These are phyloP conservation scores for Entomortierella lignicola DNA, from an alignment of 192 early-diverging fungal genomes.

Conservation along the genomic window DNA sequence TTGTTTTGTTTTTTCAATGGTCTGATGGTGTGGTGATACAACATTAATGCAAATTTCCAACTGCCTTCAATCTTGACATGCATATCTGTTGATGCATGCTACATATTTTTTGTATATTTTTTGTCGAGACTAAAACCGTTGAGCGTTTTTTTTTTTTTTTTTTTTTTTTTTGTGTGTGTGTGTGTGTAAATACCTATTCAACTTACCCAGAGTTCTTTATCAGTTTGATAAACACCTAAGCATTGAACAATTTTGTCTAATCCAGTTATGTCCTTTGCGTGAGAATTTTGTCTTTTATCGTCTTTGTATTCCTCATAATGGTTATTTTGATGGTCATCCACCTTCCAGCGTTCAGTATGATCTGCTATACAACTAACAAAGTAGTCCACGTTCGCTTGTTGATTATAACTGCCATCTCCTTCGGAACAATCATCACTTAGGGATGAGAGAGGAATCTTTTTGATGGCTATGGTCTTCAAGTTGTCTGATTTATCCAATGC, in stretches of 20 bases:
- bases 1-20: background rate
- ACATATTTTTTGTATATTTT: no score
- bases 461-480: slow-evolving; percentile 26
- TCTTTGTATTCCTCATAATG: background rate
- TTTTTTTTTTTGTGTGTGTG: no score
- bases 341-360: background rate
- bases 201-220: slow-evolving; percentile 41
- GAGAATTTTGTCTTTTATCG: no score
- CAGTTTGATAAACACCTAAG: slow-evolving; percentile 26
- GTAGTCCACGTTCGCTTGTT: slow-evolving; percentile 26
- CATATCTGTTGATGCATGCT: background rate
- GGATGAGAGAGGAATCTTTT: slow-evolving; percentile 36
- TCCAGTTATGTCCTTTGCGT: background rate
- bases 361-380: slow-evolving; percentile 38
- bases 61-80: background rate
- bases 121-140: background rate
- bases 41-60: background rate
- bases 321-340: background rate
- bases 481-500: slow-evolving; percentile 17
- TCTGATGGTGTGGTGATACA: background rate
- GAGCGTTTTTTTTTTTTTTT: background rate
- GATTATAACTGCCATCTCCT: background rate
- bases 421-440: slow-evolving; percentile 21
- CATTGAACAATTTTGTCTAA: slow-evolving; percentile 29
- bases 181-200: background rate